Percentiles rank a stretch among this genome's conserved stretches.
phyloP scores from a whole-genome alignment of 345 rosid species.

The Reutealis trisperma region DNA sequence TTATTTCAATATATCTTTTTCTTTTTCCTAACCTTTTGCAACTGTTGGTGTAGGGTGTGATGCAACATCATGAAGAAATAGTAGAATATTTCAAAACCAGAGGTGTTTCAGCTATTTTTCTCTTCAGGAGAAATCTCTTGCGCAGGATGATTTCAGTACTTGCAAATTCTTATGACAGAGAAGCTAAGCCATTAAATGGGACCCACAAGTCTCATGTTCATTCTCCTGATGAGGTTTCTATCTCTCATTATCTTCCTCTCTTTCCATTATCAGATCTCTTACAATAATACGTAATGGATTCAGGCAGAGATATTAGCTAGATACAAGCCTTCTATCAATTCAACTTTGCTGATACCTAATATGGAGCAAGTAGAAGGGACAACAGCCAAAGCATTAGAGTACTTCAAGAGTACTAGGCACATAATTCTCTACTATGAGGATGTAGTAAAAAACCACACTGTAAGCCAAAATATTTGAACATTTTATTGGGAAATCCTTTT shows the following conservation, averaged over 20 bases:
- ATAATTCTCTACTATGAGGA: constrained; percentile 86
- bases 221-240: constrained; percentile 73
- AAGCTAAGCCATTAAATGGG: constrained; percentile 74
- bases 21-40: not conserved
- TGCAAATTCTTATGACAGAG: constrained; percentile 89
- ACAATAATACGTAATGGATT: constrained; percentile 25
- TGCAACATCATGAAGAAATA: constrained; percentile 81
- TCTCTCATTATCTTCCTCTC: constrained; percentile 2
- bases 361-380: constrained; percentile 72
- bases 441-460: constrained; percentile 77
- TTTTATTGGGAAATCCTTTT: not conserved
- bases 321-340: constrained; percentile 76
- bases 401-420: constrained; percentile 80
- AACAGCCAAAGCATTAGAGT: constrained; percentile 69
- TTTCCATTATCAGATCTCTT: not conserved
- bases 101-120: constrained; percentile 87
- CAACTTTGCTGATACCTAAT: constrained; percentile 56
- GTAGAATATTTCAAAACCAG: constrained; percentile 79
- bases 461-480: constrained; percentile 35
- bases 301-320: constrained; percentile 96
- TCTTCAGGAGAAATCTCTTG: constrained; percentile 88
- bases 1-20: too few relatives aligned
- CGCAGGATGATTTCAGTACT: constrained; percentile 91
- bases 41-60: constrained; percentile 59
- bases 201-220: constrained; percentile 98